phyloP scores from a whole-genome alignment of 495 filamentous ascomycete species.

The Trichoderma gamsii region DNA sequence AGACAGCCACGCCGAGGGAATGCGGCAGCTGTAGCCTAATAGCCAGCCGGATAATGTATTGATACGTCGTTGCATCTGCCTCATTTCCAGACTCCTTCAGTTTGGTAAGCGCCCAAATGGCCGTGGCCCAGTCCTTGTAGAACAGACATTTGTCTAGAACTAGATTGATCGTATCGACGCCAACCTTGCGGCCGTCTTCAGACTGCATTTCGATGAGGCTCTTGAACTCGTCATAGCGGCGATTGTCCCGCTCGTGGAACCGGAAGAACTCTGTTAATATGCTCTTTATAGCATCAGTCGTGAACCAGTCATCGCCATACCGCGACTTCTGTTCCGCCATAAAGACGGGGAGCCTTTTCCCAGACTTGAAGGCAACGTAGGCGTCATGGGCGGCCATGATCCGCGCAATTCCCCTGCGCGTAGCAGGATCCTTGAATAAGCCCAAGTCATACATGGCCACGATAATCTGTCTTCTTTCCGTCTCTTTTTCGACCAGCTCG shows the following conservation, averaged over 20 bases:
- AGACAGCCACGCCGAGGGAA: constrained; percentile 9
- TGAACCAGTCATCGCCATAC: constrained; percentile 37
- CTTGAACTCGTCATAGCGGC: constrained; percentile 9
- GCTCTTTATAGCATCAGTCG: constrained; percentile 26
- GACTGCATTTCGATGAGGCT: constrained; percentile 13
- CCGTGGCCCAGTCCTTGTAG: constrained; percentile 9
- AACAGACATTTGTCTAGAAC: constrained; percentile 1
- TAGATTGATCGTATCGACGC: constrained; percentile 4
- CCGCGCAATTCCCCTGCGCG: constrained; percentile 23
- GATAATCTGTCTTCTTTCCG: constrained; percentile 31
- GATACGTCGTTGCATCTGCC: background rate
- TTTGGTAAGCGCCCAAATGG: constrained; percentile 10
- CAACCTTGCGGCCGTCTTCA: constrained; percentile 11
- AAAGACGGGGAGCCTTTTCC: constrained; percentile 23
- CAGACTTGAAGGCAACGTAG: constrained; percentile 25
- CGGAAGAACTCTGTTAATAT: constrained; percentile 29
- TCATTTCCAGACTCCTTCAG: constrained; percentile 5
- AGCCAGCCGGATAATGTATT: constrained; percentile 4
- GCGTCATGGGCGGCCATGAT: constrained; percentile 31
- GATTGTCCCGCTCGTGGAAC: constrained; percentile 9
- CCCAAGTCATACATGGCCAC: constrained; percentile 28
- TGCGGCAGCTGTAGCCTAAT: background rate
- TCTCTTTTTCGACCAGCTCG: constrained; percentile 32
- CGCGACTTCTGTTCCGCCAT: constrained; percentile 27
- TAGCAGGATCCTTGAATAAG: constrained; percentile 22